Conservation (phyloP, 2,329 filamentous ascomycete genomes). For the Aspergillus floridensis region DNA sequence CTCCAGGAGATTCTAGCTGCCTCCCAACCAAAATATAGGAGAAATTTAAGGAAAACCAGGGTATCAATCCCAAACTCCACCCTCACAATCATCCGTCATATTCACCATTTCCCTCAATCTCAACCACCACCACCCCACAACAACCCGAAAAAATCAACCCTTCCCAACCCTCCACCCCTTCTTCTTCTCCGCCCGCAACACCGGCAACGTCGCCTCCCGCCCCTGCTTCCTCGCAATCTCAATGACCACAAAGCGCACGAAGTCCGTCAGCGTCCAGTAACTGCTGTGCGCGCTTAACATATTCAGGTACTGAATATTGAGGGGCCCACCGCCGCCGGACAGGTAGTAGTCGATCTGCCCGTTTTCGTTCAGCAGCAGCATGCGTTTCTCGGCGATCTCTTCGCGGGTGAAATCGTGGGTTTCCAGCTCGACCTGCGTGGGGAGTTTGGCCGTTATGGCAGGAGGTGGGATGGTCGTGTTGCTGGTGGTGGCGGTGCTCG, state of each 20-base stretch:
- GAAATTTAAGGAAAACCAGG: background rate
- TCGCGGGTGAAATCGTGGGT: conserved; percentile 93
- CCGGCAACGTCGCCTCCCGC: conserved; percentile 54
- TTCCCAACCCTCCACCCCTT: conserved; percentile 49
- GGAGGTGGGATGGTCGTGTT: conserved; percentile 66
- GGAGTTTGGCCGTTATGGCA: conserved; percentile 53
- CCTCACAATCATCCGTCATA: background rate
- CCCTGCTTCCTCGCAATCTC: conserved; percentile 79
- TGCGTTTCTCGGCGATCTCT: conserved; percentile 86
- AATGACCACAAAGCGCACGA: conserved; percentile 84
- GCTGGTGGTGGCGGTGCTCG: conserved; percentile 55
- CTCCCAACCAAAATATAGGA: too few species aligned
- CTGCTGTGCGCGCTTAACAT: conserved; percentile 95
- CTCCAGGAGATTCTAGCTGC: too few species aligned
- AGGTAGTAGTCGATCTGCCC: conserved; percentile 92
- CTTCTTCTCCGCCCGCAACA: conserved; percentile 55
- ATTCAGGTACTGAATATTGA: conserved; percentile 94
- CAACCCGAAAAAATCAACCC: too few species aligned
- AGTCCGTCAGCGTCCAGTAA: conserved; percentile 86
- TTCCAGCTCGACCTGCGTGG: conserved; percentile 82
- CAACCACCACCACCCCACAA: background rate
- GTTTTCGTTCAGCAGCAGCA: conserved; percentile 88
- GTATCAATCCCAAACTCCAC: background rate
- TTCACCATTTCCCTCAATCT: too few species aligned
- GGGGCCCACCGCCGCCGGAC: conserved; percentile 74